Conservation (phyloP, 2,329 filamentous ascomycete species). For the Coniosporium tulheliwenetii region DNA sequence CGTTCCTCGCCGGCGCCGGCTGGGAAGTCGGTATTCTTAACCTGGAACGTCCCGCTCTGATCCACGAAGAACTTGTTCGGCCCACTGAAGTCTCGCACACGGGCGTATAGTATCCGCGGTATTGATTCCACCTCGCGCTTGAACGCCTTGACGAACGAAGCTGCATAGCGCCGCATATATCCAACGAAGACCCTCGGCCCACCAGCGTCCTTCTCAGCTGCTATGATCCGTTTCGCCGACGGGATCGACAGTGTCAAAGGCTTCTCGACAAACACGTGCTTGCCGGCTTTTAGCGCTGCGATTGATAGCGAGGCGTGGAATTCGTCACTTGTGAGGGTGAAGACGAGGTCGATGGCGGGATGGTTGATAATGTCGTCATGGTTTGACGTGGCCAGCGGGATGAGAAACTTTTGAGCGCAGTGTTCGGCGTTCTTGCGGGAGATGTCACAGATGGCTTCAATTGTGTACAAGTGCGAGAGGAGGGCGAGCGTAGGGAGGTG, state of each 20-base stretch:
- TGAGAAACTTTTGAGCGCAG: conserved; percentile 21
- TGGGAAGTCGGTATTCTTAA: conserved; percentile 26
- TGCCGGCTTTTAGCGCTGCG: conserved; percentile 35
- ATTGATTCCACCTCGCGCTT: conserved; percentile 35
- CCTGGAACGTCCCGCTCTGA: conserved; percentile 33
- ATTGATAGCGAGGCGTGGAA: conserved; percentile 39
- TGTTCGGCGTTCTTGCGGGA: conserved; percentile 26
- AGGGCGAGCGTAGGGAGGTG: conserved; percentile 36
- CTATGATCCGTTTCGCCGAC: conserved; percentile 31
- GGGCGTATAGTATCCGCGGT: conserved; percentile 38
- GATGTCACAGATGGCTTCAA: conserved; percentile 36
- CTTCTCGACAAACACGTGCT: conserved; percentile 45
- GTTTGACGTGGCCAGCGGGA: conserved; percentile 17
- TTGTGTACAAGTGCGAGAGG: conserved; percentile 27
- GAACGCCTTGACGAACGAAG: conserved; percentile 36
- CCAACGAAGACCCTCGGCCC: conserved; percentile 39
- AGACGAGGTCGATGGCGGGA: conserved; percentile 34
- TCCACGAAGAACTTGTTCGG: conserved; percentile 34
- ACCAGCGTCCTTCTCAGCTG: conserved; percentile 28
- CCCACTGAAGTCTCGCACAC: conserved; percentile 38
- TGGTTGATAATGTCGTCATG: conserved; percentile 27
- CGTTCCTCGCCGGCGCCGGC: conserved; percentile 10
- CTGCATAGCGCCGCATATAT: conserved; percentile 45
- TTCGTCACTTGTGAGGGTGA: conserved; percentile 37
- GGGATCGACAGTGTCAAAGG: conserved; percentile 35